A percentile compares a stretch with the other conserved stretches of the same genome.
Conservation (phyloP, 1,139 yeast genomes). For the Scheffersomyces cryptocercus region DNA sequence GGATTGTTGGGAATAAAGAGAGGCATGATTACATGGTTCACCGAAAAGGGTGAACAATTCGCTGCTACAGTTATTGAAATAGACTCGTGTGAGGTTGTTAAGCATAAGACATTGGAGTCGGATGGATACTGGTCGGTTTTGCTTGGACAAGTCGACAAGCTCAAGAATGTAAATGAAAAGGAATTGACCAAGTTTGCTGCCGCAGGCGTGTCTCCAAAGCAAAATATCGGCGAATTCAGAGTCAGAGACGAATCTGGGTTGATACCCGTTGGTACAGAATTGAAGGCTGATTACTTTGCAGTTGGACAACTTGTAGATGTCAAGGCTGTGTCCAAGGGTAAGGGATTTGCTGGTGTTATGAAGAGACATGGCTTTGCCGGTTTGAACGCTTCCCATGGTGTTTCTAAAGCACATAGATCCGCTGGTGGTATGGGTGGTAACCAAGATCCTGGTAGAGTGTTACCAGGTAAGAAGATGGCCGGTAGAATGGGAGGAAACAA, state of each 20-base stretch:
- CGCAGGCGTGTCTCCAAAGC: constrained; percentile 86
- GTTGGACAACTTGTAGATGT: constrained; percentile 85
- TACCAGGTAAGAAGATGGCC: constrained; percentile 98
- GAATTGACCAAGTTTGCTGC: constrained; percentile 77
- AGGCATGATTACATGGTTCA: constrained; percentile 89
- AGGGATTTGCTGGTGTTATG: constrained; percentile 99
- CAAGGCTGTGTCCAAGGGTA: constrained; percentile 82
- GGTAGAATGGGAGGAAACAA: constrained; percentile 89
- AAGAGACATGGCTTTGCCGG: constrained; percentile 93
- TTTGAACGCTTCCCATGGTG: constrained; percentile 94
- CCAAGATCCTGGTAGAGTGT: constrained; percentile 92
- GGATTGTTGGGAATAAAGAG: constrained; percentile 82
- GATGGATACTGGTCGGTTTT: constrained; percentile 87
- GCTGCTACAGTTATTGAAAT: constrained; percentile 88
- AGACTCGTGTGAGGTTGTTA: constrained; percentile 83
- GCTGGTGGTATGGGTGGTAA: constrained; percentile 98
- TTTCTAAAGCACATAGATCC: constrained; percentile 87
- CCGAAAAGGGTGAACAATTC: constrained; percentile 62
- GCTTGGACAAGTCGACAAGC: constrained; percentile 79
- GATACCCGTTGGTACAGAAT: constrained; percentile 73
- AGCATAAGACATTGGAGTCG: constrained; percentile 62
- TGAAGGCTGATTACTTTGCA: constrained; percentile 81
- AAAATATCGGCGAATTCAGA: constrained; percentile 72
- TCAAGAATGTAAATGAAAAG: constrained; percentile 63
- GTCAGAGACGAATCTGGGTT: constrained; percentile 66